Percentiles rank a stretch among this genome's conserved stretches.
These are phyloP conservation scores for Mortierella sp. DNA, from an alignment of 371 early-diverging fungal genomes.

Conservation along the genomic window DNA sequence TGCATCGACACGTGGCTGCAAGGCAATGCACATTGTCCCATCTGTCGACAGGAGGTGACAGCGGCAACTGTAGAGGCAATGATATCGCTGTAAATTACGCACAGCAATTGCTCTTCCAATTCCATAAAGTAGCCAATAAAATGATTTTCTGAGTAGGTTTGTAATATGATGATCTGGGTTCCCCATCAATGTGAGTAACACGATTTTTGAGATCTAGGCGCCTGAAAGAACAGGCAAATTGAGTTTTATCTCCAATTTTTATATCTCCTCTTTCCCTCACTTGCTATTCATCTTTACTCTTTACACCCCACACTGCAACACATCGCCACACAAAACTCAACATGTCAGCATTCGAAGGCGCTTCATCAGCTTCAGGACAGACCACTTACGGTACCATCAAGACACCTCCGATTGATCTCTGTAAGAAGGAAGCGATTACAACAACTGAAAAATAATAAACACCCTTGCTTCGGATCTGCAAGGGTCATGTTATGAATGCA, in stretches of 20 bases:
- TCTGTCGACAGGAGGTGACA: conserved; percentile 31
- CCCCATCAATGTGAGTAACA: no score
- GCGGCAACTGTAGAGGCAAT: conserved; percentile 8
- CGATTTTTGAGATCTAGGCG: no score
- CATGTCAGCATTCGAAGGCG: conserved; percentile 10
- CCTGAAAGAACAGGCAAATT: no score
- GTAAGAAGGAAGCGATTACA: conserved; percentile 8
- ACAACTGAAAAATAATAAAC: not conserved
- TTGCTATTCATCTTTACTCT: no score
- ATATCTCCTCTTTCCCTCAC: no score
- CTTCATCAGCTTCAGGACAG: not conserved
- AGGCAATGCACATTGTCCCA: conserved; percentile 24
- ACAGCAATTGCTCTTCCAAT: not conserved
- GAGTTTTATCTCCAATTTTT: no score
- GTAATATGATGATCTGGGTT: no score
- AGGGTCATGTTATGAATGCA: no score
- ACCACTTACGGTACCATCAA: conserved; percentile 21
- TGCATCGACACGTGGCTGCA: conserved; percentile 34
- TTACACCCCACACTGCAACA: not conserved
- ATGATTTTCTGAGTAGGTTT: not conserved
- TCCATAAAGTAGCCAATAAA: not conserved
- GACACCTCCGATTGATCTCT: conserved; percentile 26
- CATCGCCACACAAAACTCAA: not conserved
- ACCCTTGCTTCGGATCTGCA: not conserved
- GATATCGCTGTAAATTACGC: not conserved